These are phyloP conservation scores for Botryotinia convoluta DNA, from an alignment of 2,329 filamentous ascomycete genomes.

Conservation along the genomic window DNA sequence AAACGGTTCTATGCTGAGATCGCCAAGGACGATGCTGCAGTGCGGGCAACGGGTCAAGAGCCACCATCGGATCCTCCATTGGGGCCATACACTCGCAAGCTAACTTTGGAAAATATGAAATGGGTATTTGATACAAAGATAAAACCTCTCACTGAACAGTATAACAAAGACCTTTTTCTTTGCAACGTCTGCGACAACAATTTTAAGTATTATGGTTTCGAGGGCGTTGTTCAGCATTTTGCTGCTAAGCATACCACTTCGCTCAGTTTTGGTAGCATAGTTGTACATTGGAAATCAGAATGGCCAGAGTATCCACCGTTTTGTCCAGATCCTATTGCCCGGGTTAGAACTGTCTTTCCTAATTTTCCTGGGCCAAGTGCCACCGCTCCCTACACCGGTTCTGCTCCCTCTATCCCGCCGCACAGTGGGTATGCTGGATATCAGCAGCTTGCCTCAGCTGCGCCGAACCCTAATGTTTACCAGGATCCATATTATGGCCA, in stretches of 20 bases:
- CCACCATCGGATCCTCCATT: conserved; percentile 49
- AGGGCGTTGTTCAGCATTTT: conserved; percentile 78
- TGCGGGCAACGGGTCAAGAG: conserved; percentile 46
- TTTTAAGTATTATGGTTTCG: conserved; percentile 69
- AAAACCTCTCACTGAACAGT: conserved; percentile 63
- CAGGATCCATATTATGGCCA: conserved; percentile 39
- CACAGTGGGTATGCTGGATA: conserved; percentile 39
- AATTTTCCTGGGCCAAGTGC: conserved; percentile 38
- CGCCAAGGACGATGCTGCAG: conserved; percentile 50
- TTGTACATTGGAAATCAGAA: conserved; percentile 76
- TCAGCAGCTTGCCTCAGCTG: conserved; percentile 30
- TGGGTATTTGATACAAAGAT: conserved; percentile 79
- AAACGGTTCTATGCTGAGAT: conserved; percentile 63
- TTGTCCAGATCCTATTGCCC: conserved; percentile 53
- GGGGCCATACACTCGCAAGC: conserved; percentile 56
- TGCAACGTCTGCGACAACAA: conserved; percentile 67
- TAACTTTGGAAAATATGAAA: conserved; percentile 82
- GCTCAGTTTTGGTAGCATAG: conserved; percentile 67
- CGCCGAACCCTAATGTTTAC: conserved; percentile 32
- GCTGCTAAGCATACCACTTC: conserved; percentile 74
- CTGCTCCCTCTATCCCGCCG: conserved; percentile 34
- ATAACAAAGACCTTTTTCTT: conserved; percentile 70
- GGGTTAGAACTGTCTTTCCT: conserved; percentile 36
- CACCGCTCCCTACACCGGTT: conserved; percentile 37
- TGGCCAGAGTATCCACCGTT: conserved; percentile 79